Evolutionary conservation across 768 basidiomycete species (phyloP).

Genomic region (Hebeloma cylindrosporum): DNA sequence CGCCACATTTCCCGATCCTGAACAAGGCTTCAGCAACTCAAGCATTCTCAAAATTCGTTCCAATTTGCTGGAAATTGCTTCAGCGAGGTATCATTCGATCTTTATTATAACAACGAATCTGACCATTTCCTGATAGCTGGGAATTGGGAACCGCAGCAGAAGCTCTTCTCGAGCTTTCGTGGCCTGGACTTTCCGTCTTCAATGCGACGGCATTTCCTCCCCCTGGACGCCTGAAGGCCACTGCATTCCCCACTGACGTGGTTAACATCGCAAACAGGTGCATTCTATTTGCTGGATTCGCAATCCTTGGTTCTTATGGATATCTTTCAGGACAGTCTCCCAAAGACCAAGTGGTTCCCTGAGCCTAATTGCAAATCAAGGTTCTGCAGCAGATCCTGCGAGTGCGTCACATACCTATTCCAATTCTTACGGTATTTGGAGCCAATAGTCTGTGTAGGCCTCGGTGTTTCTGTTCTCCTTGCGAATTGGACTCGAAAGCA

Average conservation of each 20-base stretch:
- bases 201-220: constrained; percentile 41
- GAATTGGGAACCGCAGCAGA: constrained; percentile 59
- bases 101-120: background rate
- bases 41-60: constrained; percentile 16
- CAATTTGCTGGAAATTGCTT: constrained; percentile 27
- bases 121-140: constrained; percentile 41
- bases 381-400: constrained; percentile 62
- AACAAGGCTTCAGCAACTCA: constrained; percentile 15
- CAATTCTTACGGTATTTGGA: constrained; percentile 1
- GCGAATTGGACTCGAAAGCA: constrained; percentile 52
- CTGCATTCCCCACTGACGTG: constrained; percentile 39
- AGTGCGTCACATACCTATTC: constrained; percentile 40
- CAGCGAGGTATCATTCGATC: constrained; percentile 25
- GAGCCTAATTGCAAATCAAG: constrained; percentile 45
- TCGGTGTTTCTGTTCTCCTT: constrained; percentile 52
- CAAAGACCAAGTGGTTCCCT: constrained; percentile 36
- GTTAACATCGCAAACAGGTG: constrained; percentile 40
- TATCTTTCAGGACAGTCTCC: constrained; percentile 35
- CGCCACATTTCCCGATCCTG: constrained; percentile 1
- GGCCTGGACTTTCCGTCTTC: constrained; percentile 52
- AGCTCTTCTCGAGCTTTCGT: constrained; percentile 52
- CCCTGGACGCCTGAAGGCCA: constrained; percentile 28
- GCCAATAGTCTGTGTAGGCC: constrained; percentile 28
- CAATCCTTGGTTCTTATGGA: background rate
- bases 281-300: constrained; percentile 10